Conservation (phyloP, 2,329 filamentous ascomycete genomes). For the Endoconidiophora laricicola region DNA sequence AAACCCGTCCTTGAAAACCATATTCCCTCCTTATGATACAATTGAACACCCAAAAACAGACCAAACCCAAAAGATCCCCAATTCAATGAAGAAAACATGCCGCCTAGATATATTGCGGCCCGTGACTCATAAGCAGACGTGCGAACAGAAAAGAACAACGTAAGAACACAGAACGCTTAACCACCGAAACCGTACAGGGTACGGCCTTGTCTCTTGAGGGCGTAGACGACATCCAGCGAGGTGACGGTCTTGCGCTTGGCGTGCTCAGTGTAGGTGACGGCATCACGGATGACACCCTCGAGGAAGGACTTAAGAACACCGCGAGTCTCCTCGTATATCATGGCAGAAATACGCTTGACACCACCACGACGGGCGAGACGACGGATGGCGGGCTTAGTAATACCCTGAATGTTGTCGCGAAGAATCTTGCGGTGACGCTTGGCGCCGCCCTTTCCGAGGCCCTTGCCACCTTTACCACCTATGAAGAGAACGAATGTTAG, state of each 20-base stretch:
- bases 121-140: constrained; percentile 16
- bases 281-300: constrained; percentile 59
- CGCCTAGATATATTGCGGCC: constrained; percentile 9
- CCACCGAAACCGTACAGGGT: constrained; percentile 83
- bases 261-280: constrained; percentile 65
- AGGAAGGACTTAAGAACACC: constrained; percentile 67
- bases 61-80: constrained; percentile 19
- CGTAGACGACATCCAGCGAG: constrained; percentile 50
- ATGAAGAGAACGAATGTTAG: constrained; percentile 6
- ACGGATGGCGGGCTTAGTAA: constrained; percentile 95
- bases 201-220: constrained; percentile 52
- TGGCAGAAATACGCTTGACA: constrained; percentile 99
- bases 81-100: constrained; percentile 12
- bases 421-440: constrained; percentile 99
- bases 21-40: constrained; percentile 27
- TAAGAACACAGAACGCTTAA: constrained; percentile 30
- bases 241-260: constrained; percentile 70
- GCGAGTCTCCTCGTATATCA: constrained; percentile 68
- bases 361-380: constrained; percentile 97
- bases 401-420: constrained; percentile 98
- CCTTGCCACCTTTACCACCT: constrained; percentile 95
- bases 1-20: constrained; percentile 20
- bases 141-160: constrained; percentile 14
- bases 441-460: constrained; percentile 93
- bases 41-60: constrained; percentile 26